Base-by-base conservation (phyloP, 768 basidiomycete species). In the Leccinum longicurvipes region DNA sequence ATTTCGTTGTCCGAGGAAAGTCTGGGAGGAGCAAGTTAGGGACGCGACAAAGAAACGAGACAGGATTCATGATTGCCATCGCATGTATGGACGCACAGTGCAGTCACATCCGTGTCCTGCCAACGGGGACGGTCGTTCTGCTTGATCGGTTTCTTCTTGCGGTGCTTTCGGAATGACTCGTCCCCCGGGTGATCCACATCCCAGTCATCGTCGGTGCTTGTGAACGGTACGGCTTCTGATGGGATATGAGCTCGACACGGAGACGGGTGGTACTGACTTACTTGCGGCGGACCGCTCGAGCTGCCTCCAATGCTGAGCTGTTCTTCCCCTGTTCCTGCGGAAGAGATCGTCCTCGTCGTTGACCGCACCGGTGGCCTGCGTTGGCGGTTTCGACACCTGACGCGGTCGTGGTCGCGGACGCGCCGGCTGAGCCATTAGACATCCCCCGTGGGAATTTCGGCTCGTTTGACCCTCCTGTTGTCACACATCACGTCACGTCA, bases 281-380 rank as follows among this genome's bases (percentile, higher is more conserved):
- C 89, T 79, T 68, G 82, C 82, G 45, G 77, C 77, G 14, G 79
- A 70, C 64, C 81, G 73, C 24, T 84, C 79, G 41, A 91, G 67
- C 55, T 77, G 78, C 64, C 76, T 81, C 86, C 89, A 89, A 3
- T 78, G 73, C 50, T 78, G 72, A 4, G 74, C 66, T 5, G 81
- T 81, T 50, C 87, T 76, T 56, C 79, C 79, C 44, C 72, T 75
- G 66, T 90, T 92, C 49, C 80, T 80, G 63, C 90, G 80, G 61
- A 91, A 91, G 68, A 82, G 74, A 15, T 80, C 82, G 67, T 91
- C 88, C 49, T 82, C 82, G 55, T 89, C 85, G 11, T 79, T 67
- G 69, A 44, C 46, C 39, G 60, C 12, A 11, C 11, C 39, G 39
- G 19, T 6, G 39, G 39, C 10, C 3, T 41, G 23, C 32, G 51